A percentile compares a stretch with the other conserved stretches of the same genome.
Evolutionary conservation across 208 protist genomes (phyloP).

Genomic region (Leptomonas seymouri): DNA sequence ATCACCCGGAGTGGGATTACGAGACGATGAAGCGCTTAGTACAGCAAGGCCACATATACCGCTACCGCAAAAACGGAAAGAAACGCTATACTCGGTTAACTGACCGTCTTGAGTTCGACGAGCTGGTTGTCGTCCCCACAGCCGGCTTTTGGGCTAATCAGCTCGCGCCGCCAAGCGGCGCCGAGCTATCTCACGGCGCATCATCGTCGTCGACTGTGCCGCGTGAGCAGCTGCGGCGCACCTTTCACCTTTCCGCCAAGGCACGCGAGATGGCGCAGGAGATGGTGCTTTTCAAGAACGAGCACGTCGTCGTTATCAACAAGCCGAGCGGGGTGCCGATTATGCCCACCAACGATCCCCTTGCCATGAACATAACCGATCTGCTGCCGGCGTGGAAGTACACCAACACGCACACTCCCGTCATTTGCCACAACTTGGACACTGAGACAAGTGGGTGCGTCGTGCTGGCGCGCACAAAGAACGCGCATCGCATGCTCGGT

Average conservation of each 20-base stretch:
- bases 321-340: slow-evolving; percentile 92
- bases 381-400: slow-evolving; percentile 91
- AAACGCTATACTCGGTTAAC: slow-evolving; percentile 84
- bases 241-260: slow-evolving; percentile 68
- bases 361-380: slow-evolving; percentile 88
- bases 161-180: slow-evolving; percentile 56
- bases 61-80: slow-evolving; percentile 89
- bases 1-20: slow-evolving; percentile 89
- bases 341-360: slow-evolving; percentile 81
- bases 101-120: slow-evolving; percentile 89
- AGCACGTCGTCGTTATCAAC: slow-evolving; percentile 94
- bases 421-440: slow-evolving; percentile 92
- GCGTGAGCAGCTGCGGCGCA: slow-evolving; percentile 6
- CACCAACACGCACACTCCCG: slow-evolving; percentile 73
- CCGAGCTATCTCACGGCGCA: slow-evolving; percentile 20
- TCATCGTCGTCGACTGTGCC: not conserved
- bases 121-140: slow-evolving; percentile 87
- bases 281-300: slow-evolving; percentile 95
- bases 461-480: slow-evolving; percentile 82
- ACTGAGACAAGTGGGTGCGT: slow-evolving; percentile 91
- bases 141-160: slow-evolving; percentile 59
- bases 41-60: slow-evolving; percentile 88
- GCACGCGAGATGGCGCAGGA: slow-evolving; percentile 81
- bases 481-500: slow-evolving; percentile 85
- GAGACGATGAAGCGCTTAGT: slow-evolving; percentile 80